Evolutionary conservation across 257 asterid species (phyloP).

Genomic region (Fraxinus anomala): DNA sequence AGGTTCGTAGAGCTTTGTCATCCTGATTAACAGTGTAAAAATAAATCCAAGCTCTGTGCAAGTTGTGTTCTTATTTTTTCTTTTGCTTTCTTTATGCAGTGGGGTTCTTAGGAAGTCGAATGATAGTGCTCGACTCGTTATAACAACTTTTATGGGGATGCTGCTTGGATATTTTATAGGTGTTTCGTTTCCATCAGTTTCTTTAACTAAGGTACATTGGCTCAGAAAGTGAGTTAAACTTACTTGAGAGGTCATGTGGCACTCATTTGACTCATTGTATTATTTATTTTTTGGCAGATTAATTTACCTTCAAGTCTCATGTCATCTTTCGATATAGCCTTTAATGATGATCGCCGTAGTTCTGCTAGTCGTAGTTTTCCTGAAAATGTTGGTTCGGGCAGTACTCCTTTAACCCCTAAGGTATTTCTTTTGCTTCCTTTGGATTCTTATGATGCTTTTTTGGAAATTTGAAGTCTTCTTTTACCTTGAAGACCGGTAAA

Average conservation of each 20-base stretch:
- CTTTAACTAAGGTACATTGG: slow-evolving; percentile 69
- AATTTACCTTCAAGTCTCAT: slow-evolving; percentile 73
- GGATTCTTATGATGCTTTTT: slow-evolving; percentile 16
- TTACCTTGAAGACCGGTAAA: slow-evolving; percentile 14
- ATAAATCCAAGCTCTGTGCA: slow-evolving; percentile 8
- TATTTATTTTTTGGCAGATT: slow-evolving; percentile 53
- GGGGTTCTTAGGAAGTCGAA: slow-evolving; percentile 74
- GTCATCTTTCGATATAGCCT: slow-evolving; percentile 65
- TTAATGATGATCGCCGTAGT: slow-evolving; percentile 44
- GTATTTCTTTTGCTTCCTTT: slow-evolving; percentile 41
- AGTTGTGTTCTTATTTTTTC: slow-evolving; percentile 17
- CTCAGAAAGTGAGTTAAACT: slow-evolving; percentile 12
- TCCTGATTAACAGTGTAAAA: slow-evolving; percentile 4
- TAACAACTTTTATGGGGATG: slow-evolving; percentile 86
- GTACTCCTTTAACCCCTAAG: slow-evolving; percentile 82
- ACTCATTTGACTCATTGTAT: slow-evolving; percentile 20
- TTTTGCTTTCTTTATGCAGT: slow-evolving; percentile 49
- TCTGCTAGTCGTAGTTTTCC: slow-evolving; percentile 71
- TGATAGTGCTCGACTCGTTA: slow-evolving; percentile 68
- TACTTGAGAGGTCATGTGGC: slow-evolving; percentile 9
- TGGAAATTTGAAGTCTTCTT: not conserved
- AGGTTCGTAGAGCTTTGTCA: slow-evolving; percentile 44
- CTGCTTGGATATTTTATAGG: slow-evolving; percentile 92
- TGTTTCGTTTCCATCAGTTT: slow-evolving; percentile 86
- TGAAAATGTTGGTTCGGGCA: slow-evolving; percentile 88